Base-by-base conservation (phyloP, 148 eudicot genomes). In the Chenopodium berlandieri region DNA sequence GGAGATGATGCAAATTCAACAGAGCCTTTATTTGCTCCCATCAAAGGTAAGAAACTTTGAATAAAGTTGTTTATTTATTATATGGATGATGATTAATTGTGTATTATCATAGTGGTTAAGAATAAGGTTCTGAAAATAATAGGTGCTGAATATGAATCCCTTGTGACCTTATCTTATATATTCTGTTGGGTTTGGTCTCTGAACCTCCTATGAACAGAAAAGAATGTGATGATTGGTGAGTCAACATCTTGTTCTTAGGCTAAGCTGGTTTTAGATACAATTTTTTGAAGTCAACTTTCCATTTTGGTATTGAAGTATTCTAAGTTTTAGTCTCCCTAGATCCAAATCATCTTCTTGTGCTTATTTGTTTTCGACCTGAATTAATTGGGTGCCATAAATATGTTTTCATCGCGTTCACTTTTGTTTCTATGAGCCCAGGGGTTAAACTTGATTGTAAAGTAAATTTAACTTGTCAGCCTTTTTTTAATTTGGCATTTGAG, bases 11-110 rank as follows among this genome's bases (percentile, higher is more conserved):
- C 10, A 27, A 50, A 19, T 10, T 75, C 25, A 62, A 50, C 68
- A 19, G 83, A 37, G 10, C 79, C 73, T 64, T 66, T 75, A 31
- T 75, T 68, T 30, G 40, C 32, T 72, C 65, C 78, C 1, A 60
- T 16, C 44, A 63, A 3, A 77, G 87, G 87, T 85, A 85, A 84
- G 73, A n/a, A 70, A 19, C 14, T 66, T 52, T 40, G 27, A 25
- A 12, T 82, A 34, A 6, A 25, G 27, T 23, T 40, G 23, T 62
- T 34, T 60, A 16, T 63, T 31, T 17, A 62, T 16, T 78, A 22
- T 9, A 25, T 46, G 48, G 0, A 9, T 73, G 32, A 14, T 48
- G 20, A 73, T 48, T 25, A 73, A 13, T 73, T 4, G 9, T 10
- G 60, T 23, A 20, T 73, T 23, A 47, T 73, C 32, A 40, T 71